Evolutionary conservation across 179 eudicot species (phyloP).

Genomic region (Amaranthus tricolor): DNA sequence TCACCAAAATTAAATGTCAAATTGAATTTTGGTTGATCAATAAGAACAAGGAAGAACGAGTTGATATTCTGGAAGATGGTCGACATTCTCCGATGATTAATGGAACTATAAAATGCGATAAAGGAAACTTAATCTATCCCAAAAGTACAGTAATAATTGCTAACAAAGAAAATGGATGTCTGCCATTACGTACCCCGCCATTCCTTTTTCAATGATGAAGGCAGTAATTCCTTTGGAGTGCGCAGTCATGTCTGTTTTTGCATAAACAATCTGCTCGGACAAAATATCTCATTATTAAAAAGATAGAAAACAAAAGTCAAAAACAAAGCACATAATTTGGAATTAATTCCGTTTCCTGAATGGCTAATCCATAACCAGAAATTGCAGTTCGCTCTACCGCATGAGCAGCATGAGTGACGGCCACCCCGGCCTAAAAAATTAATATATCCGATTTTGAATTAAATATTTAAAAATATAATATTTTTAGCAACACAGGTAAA

Average conservation of each 20-base stretch:
- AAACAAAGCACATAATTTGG: too few species aligned
- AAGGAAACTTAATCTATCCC: background rate
- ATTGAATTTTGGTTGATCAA: background rate
- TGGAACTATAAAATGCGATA: background rate
- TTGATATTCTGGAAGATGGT: background rate
- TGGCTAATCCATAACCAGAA: too few species aligned
- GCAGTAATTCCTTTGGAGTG: constrained; percentile 95
- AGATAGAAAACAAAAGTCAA: background rate
- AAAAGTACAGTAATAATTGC: background rate
- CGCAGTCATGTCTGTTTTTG: constrained; percentile 76
- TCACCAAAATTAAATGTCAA: background rate
- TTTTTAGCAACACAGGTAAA: too few species aligned
- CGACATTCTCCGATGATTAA: background rate
- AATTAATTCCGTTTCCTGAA: too few species aligned
- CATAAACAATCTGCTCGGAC: constrained; percentile 76
- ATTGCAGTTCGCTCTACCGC: too few species aligned
- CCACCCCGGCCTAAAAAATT: too few species aligned
- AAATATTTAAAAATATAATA: too few species aligned
- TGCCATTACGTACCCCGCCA: constrained; percentile 67
- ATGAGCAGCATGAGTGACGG: too few species aligned
- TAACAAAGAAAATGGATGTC: background rate
- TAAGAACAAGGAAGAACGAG: background rate
- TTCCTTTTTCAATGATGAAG: constrained; percentile 92
- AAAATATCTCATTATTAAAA: constrained; percentile 10
- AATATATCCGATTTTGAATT: too few species aligned